phyloP scores from a whole-genome alignment of 1,284 basidiomycete species.

The Trametes pubescens region DNA sequence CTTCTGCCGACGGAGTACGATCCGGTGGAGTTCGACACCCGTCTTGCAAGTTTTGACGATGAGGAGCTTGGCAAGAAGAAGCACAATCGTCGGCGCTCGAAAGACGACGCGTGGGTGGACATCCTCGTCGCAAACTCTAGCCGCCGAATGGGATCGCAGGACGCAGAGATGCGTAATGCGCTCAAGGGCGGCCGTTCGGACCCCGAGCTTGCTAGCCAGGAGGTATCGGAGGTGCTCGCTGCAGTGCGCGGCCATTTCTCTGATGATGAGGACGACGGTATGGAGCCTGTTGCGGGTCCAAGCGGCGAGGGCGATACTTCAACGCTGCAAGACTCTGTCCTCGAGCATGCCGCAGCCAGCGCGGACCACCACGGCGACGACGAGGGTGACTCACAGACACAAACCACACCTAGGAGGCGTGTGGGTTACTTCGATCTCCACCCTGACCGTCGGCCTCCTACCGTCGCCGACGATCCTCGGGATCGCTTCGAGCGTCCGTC shows the following conservation, averaged over 20 bases:
- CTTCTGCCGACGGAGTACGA: constrained; percentile 72
- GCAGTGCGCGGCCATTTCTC: constrained; percentile 63
- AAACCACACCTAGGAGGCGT: constrained; percentile 41
- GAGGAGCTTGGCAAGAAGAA: constrained; percentile 56
- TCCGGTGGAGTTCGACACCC: constrained; percentile 76
- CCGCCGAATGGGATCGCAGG: constrained; percentile 68
- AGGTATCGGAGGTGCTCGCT: constrained; percentile 75
- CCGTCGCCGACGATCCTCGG: constrained; percentile 49
- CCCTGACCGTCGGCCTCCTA: constrained; percentile 53
- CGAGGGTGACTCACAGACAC: constrained; percentile 38
- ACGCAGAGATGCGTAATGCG: constrained; percentile 52
- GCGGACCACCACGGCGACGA: constrained; percentile 41
- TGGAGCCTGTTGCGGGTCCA: constrained; percentile 47
- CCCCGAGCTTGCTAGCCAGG: constrained; percentile 75
- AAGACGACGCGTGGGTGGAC: constrained; percentile 83
- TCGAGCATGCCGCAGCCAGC: constrained; percentile 27
- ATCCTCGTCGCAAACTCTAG: constrained; percentile 78
- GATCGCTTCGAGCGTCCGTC: constrained; percentile 36
- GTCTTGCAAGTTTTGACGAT: constrained; percentile 71
- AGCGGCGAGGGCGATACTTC: constrained; percentile 29
- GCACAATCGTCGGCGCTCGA: constrained; percentile 63
- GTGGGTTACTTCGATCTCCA: constrained; percentile 79
- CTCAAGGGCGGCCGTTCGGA: constrained; percentile 57
- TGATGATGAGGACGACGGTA: constrained; percentile 53
- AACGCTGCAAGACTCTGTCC: constrained; percentile 35